A percentile compares a stretch with the other conserved stretches of the same genome.
These are phyloP conservation scores for Neurospora sp. DNA, from an alignment of 495 filamentous ascomycete species.

Conservation along the genomic window DNA sequence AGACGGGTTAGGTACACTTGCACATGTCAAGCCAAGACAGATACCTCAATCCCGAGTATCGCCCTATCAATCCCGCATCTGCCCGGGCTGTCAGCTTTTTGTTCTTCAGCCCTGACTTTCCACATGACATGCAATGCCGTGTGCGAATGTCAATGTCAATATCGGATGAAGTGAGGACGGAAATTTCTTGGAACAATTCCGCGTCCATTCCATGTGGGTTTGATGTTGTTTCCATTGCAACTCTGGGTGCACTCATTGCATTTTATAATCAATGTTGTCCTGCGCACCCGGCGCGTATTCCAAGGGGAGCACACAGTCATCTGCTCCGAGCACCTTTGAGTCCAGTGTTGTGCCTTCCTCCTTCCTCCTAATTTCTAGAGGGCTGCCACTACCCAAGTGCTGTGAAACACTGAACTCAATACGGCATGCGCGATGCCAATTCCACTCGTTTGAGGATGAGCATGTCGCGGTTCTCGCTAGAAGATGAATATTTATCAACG, in stretches of 20 bases:
- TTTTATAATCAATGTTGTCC: neutral
- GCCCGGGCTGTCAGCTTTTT: neutral
- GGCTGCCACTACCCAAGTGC: neutral
- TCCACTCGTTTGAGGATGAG: neutral
- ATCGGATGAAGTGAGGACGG: conserved; percentile 13
- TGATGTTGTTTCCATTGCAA: neutral
- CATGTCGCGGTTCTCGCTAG: neutral
- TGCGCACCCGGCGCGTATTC: neutral
- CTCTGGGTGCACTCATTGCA: neutral
- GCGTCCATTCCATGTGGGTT: conserved; percentile 9
- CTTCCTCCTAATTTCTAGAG: neutral
- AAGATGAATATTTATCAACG: neutral
- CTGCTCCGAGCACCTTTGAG: neutral
- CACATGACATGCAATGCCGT: neutral
- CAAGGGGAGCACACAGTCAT: neutral
- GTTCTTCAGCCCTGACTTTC: neutral
- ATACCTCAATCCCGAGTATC: neutral
- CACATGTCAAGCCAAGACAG: neutral
- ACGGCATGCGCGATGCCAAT: neutral
- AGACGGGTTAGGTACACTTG: neutral
- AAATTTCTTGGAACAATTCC: conserved; percentile 7
- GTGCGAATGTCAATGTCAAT: conserved; percentile 11
- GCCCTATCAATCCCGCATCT: neutral
- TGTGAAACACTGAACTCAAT: neutral
- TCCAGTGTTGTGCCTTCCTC: neutral